phyloP scores from a whole-genome alignment of 108 stramenopile genomes.

The Schizochytrium sp. region DNA sequence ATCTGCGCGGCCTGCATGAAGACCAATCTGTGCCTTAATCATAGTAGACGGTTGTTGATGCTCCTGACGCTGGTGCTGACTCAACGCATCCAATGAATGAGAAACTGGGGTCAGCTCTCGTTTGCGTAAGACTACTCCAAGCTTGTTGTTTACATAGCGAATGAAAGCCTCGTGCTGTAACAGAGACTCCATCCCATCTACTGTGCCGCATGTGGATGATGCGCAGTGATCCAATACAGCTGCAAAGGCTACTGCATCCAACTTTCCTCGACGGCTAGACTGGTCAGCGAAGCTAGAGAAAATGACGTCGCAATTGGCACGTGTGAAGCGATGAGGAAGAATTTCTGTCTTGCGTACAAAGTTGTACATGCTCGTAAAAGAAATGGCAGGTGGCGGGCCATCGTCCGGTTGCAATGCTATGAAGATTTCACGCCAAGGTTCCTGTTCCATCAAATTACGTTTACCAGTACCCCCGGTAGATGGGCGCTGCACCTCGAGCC shows the following conservation, averaged over 20 bases:
- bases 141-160: neutral
- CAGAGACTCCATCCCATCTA: neutral
- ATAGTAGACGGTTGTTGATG: too few relatives aligned
- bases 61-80: too few relatives aligned
- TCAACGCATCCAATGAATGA: too few relatives aligned
- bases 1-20: too few relatives aligned
- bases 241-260: neutral
- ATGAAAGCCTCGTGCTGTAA: neutral
- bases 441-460: too few relatives aligned
- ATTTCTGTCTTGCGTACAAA: neutral
- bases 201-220: too few relatives aligned
- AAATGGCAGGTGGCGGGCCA: slow-evolving; percentile 14
- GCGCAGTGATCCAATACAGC: neutral
- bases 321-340: slow-evolving; percentile 1
- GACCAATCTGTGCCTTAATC: too few relatives aligned
- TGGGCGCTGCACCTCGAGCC: too few relatives aligned
- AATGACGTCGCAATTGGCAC: slow-evolving; percentile 42
- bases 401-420: neutral
- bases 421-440: neutral
- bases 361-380: slow-evolving; percentile 29
- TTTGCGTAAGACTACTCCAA: neutral
- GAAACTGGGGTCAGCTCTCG: too few relatives aligned
- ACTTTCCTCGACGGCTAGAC: slow-evolving; percentile 3
- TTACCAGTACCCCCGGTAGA: too few relatives aligned
- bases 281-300: slow-evolving; percentile 43